Base-by-base conservation (phyloP, 768 basidiomycete species). In the Lentinus tigrinus region DNA sequence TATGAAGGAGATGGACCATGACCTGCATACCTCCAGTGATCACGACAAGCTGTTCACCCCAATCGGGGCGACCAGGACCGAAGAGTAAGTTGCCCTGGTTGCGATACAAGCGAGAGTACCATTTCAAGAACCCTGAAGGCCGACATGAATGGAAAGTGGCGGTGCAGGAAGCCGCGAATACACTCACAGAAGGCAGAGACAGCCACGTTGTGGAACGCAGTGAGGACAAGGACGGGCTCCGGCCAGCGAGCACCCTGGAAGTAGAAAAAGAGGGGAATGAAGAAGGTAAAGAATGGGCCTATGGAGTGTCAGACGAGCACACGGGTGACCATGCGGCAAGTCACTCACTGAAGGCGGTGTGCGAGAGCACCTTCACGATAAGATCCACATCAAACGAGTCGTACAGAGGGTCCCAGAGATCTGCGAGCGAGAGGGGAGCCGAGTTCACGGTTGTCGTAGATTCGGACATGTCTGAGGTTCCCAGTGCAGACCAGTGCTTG, bases 1-100 rank as follows among this genome's bases (percentile, higher is more conserved):
- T 34, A 54, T 19, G 44, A 34, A 21, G 21, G 16, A 19, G 14
- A n/a, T 47, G 34, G 2, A 24, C 38, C n/a, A 9, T 13, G n/a
- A 2, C 14, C 0, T 9, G 66, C 82, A 47, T 58, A 91, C 94
- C 95, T 52, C 96, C 96, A 7, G 96, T 98, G 56, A 98, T 79
- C 38, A 98, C 77, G 4, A 98, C 87, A 54, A 96, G 84, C 72
- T 98, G 92, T 46, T 94, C 85, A 44, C 81, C 82, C 96, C 95
- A 98, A 63, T 94, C 85, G 27, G 94, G 71, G 37, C 74, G 80
- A 14, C 75, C 69, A 2, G 87, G 84, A 0, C 81, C 77, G 58
- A 84, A 85, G 23, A 93, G 70, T 21, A 87, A 68, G 62, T 77
- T 85, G 27, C 82, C 82, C 70, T 89, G 86, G 66, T 92, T 94